Evolutionary conservation across 352 stramenopile genomes (phyloP).

Genomic region (Pythium apleroticum): DNA sequence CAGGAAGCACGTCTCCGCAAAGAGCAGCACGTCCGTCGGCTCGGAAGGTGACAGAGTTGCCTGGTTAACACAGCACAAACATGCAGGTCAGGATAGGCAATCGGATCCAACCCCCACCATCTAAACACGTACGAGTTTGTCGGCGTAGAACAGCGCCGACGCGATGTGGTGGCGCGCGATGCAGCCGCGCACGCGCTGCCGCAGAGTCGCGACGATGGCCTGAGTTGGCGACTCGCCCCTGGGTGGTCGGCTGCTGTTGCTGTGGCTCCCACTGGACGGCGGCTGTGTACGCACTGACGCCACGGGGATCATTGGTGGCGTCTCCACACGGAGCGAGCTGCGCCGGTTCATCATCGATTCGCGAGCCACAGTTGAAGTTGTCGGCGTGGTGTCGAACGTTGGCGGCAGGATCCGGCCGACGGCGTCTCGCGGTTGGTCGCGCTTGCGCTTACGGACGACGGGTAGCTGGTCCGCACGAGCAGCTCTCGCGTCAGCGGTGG

Average conservation of each 20-base stretch:
- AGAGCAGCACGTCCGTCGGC: slow-evolving; percentile 63
- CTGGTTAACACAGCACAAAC: slow-evolving; percentile 21
- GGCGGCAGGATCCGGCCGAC: background rate
- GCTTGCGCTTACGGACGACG: slow-evolving; percentile 17
- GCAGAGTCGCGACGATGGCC: slow-evolving; percentile 35
- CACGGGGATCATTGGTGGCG: slow-evolving; percentile 20
- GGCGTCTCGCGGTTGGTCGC: background rate
- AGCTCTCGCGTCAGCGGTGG: background rate
- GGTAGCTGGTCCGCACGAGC: background rate
- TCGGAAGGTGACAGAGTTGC: slow-evolving; percentile 51
- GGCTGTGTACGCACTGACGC: slow-evolving; percentile 21
- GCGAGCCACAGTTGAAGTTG: background rate
- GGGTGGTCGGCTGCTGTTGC: background rate
- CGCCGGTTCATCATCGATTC: background rate
- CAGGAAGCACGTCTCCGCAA: slow-evolving; percentile 70
- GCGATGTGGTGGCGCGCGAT: slow-evolving; percentile 48
- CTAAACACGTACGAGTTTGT: slow-evolving; percentile 57
- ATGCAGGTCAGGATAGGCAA: background rate
- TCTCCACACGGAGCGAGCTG: slow-evolving; percentile 15
- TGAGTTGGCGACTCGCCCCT: slow-evolving; percentile 1
- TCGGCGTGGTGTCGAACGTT: background rate
- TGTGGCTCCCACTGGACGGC: background rate
- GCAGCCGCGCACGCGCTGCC: slow-evolving; percentile 46
- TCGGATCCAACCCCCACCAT: background rate
- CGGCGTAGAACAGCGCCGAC: slow-evolving; percentile 74